Evolutionary conservation across 495 filamentous ascomycete species (phyloP), one percentile per base, ranked within the genome.

Genomic region (Penicillium pancosmium): DNA sequence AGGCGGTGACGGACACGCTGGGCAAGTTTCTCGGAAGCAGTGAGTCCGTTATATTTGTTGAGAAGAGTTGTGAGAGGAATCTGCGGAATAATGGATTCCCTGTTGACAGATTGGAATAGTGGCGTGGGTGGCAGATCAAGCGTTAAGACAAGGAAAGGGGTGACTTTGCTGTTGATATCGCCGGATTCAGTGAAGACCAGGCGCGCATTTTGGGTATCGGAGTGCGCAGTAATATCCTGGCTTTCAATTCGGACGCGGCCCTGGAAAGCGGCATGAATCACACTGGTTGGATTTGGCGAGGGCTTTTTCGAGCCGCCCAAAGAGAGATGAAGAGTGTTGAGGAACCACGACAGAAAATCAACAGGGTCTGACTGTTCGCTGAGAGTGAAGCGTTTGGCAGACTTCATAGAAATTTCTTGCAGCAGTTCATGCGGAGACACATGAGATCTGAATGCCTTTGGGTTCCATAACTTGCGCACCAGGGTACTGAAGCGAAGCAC

Each of bases 401-500:
- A 97, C 40, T 85, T 86, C 19, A 97, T 77, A 12, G 92, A 90
- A 63, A 99, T 88, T 73, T 98, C 93, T 70, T 98, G 94, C 2
- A 99, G 84, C 15, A 99, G 84, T 66, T 99, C 94, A 77, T 99
- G 94, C 0, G 94, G 94, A 8, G 93, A 97, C 40, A 99, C 94
- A 74, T 99, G 94, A 11, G 88, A 87, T 72, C 96, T 94, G 82
- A 99, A 99, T 40, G 94, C 94, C 61, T 90, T 88, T 6, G 92
- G 90, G 62, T 99, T 99, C 94, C 94, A 99, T 57, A 99, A 88
- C 76, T 99, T 99, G 61, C 94, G 90, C 50, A 97, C 87, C 48
- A 99, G 82, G 47, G 93, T 94, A 41, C 89, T 89, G 63, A 94
- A 92, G 31, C 95, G 88, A 68, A 97, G 81, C 13, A 80, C 84